Percentiles rank a stretch among this genome's conserved stretches.
Conservation (phyloP, 164 flowering plant genomes). For the Tinospora cordifolia region DNA sequence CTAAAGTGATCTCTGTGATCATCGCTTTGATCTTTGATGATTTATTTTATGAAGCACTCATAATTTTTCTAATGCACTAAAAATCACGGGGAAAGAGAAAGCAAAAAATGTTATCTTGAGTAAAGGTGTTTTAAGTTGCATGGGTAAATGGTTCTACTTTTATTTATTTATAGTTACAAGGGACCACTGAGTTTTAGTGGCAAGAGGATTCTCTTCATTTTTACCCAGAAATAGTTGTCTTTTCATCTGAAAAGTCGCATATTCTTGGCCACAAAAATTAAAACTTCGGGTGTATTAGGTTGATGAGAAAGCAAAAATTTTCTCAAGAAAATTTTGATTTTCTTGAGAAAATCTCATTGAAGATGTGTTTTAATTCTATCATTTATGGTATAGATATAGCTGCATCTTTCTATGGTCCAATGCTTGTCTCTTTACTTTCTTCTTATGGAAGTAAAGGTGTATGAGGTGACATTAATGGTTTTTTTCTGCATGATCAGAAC, state of each 20-base stretch:
- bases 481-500: constrained; percentile 34
- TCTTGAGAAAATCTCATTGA: no score
- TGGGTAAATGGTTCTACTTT: neutral
- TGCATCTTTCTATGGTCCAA: neutral
- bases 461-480: constrained; percentile 3
- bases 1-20: neutral
- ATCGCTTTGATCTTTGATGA: neutral
- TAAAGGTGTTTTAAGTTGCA: neutral
- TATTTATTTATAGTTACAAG: neutral
- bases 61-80: neutral
- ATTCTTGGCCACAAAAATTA: neutral
- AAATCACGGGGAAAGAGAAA: neutral
- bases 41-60: neutral
- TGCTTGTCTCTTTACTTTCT: neutral
- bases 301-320: no score
- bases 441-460: neutral
- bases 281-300: no score
- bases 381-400: neutral
- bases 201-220: neutral
- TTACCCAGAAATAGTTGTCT: neutral
- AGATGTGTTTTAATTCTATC: neutral
- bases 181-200: neutral
- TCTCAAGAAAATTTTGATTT: no score
- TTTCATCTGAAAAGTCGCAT: neutral
- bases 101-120: neutral